Evolutionary conservation across 2,329 filamentous ascomycete genomes (phyloP).

Genomic region (Cladorrhinum sp.): DNA sequence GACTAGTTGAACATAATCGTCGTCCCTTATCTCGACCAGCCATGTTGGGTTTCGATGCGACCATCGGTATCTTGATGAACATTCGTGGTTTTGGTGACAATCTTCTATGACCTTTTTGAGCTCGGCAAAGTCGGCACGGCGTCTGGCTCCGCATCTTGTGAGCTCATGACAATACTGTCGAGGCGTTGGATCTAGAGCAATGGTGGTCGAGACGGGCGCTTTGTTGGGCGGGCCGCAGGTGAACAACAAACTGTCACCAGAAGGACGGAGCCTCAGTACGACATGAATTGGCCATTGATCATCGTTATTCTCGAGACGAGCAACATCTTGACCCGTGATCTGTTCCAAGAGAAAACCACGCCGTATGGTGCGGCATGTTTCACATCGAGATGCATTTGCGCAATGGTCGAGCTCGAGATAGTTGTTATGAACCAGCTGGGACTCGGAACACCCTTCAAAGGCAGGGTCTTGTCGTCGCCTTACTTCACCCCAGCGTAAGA

Average conservation of each 20-base stretch:
- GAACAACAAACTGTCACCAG: conserved; percentile 19
- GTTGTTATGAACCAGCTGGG: conserved; percentile 22
- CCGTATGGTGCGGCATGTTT: conserved; percentile 24
- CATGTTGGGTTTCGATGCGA: conserved; percentile 28
- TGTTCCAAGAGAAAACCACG: conserved; percentile 26
- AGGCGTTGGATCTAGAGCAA: conserved; percentile 15
- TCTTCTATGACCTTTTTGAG: conserved; percentile 22
- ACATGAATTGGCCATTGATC: conserved; percentile 23
- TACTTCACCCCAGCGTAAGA: conserved; percentile 26
- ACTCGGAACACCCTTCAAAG: conserved; percentile 20
- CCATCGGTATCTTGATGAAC: conserved; percentile 28
- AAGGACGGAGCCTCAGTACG: conserved; percentile 13
- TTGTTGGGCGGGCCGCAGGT: conserved; percentile 15
- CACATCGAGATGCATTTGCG: conserved; percentile 19
- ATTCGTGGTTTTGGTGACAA: conserved; percentile 26
- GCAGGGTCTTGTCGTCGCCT: conserved; percentile 19
- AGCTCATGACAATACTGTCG: background rate
- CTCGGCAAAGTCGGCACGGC: conserved; percentile 21
- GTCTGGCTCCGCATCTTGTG: conserved; percentile 4
- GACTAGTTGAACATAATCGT: conserved; percentile 20
- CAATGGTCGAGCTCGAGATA: conserved; percentile 26
- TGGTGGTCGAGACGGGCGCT: conserved; percentile 18
- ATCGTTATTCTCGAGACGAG: conserved; percentile 16
- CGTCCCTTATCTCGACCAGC: conserved; percentile 25
- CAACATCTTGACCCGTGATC: conserved; percentile 22